Conservation (phyloP, 2,329 filamentous ascomycete genomes). For the Aspergillus flavus region DNA sequence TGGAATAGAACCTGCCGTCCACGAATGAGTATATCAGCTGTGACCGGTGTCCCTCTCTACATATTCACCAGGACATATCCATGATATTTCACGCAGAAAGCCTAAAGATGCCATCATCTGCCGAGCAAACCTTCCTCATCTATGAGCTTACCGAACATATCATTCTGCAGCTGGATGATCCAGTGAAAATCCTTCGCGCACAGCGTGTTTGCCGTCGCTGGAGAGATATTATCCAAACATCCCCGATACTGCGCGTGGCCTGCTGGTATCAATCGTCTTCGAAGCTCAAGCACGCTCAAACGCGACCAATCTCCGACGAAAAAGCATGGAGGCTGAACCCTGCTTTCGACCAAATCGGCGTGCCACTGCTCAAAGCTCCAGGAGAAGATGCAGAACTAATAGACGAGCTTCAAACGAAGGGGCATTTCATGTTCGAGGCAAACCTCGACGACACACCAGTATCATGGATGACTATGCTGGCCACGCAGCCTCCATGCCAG, state of each 20-base stretch:
- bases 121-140: constrained; percentile 3
- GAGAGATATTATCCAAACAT: constrained; percentile 10
- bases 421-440: constrained; percentile 3
- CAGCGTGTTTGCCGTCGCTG: not conserved
- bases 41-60: no score
- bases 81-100: not conserved
- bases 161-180: constrained; percentile 4
- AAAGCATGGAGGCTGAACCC: constrained; percentile 6
- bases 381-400: not conserved
- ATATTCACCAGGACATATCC: not conserved
- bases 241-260: not conserved
- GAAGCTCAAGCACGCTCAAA: not conserved
- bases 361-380: not conserved
- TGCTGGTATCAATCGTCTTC: constrained; percentile 6
- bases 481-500: constrained; percentile 12
- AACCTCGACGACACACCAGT: constrained; percentile 6
- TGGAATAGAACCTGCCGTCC: no score
- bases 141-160: constrained; percentile 9
- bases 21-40: no score
- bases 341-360: constrained; percentile 8
- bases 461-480: constrained; percentile 11
- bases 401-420: not conserved
- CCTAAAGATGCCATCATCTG: constrained; percentile 1
- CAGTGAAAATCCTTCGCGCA: not conserved
- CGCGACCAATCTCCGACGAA: not conserved